Conservation (phyloP, 257 asterid genomes). For the Parsonsia alboflavescens region DNA sequence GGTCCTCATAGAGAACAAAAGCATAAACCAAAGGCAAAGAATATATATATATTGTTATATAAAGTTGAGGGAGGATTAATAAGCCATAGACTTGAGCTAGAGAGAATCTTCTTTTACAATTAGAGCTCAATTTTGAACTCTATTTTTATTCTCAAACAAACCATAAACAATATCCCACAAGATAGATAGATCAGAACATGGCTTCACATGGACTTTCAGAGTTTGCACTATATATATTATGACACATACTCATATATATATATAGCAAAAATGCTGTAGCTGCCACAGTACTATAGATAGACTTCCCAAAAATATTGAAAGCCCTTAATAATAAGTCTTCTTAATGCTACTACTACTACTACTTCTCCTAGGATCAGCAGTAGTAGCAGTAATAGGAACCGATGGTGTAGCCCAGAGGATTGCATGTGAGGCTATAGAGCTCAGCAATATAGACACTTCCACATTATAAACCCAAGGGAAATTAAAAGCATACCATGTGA, state of each 20-base stretch:
- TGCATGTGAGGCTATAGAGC: slow-evolving; percentile 24
- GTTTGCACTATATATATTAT: not conserved
- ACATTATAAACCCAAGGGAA: slow-evolving; percentile 8
- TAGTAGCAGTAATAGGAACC: slow-evolving; percentile 11
- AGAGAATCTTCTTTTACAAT: slow-evolving; percentile 34
- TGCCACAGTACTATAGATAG: not conserved
- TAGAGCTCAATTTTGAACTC: slow-evolving; percentile 10
- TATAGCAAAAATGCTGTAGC: not conserved
- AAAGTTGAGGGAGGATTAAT: slow-evolving; percentile 11
- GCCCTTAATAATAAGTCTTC: not conserved
- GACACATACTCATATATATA: too few relatives aligned
- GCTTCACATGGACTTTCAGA: slow-evolving; percentile 24
- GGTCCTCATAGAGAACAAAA: slow-evolving; percentile 26
- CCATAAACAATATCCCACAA: slow-evolving; percentile 22
- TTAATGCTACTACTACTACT: not conserved
- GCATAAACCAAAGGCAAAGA: slow-evolving; percentile 19
- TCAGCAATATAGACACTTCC: slow-evolving; percentile 8
- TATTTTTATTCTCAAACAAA: slow-evolving; percentile 19
- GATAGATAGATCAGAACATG: slow-evolving; percentile 1
- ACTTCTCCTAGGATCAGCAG: not conserved
- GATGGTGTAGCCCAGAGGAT: slow-evolving; percentile 29
- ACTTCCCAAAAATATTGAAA: too few relatives aligned
- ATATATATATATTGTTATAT: slow-evolving; percentile 2
- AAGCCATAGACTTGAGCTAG: slow-evolving; percentile 21
- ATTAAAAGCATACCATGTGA: slow-evolving; percentile 23